Evolutionary conservation across 2,329 filamentous ascomycete genomes (phyloP).

Genomic region (Xylaria polymorpha): DNA sequence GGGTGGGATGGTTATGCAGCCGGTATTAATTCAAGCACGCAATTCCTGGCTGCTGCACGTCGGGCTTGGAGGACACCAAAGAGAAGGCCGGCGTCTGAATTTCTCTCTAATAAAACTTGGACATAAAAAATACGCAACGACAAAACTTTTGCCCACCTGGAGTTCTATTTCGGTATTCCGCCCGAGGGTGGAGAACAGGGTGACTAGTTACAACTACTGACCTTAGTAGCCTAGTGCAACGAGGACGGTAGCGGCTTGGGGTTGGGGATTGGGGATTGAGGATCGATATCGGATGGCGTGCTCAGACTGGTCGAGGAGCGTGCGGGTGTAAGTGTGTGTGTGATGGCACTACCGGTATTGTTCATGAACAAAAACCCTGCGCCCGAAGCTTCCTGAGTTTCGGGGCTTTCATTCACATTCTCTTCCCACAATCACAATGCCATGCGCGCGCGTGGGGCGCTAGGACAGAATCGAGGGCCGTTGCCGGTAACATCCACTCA

Average conservation of each 20-base stretch:
- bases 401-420: conserved; percentile 33
- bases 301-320: not conserved
- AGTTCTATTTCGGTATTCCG: conserved; percentile 20
- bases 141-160: conserved; percentile 7
- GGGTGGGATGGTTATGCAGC: conserved; percentile 26
- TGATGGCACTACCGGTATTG: not conserved
- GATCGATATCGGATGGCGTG: conserved; percentile 8
- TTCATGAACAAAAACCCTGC: not conserved
- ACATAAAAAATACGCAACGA: conserved; percentile 28
- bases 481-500: conserved; percentile 42
- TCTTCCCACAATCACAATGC: conserved; percentile 16
- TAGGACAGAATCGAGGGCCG: conserved; percentile 31
- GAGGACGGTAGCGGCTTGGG: conserved; percentile 10
- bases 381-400: not conserved
- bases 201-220: not conserved
- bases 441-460: conserved; percentile 33
- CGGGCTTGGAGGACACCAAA: conserved; percentile 11
- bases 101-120: conserved; percentile 20
- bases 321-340: not conserved
- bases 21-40: conserved; percentile 41
- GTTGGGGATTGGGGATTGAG: conserved; percentile 4
- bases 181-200: conserved; percentile 19
- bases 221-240: not conserved
- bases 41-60: conserved; percentile 41
- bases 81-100: conserved; percentile 10